Conservation (phyloP, 305 asterid species). For the Solanum hybrid region DNA sequence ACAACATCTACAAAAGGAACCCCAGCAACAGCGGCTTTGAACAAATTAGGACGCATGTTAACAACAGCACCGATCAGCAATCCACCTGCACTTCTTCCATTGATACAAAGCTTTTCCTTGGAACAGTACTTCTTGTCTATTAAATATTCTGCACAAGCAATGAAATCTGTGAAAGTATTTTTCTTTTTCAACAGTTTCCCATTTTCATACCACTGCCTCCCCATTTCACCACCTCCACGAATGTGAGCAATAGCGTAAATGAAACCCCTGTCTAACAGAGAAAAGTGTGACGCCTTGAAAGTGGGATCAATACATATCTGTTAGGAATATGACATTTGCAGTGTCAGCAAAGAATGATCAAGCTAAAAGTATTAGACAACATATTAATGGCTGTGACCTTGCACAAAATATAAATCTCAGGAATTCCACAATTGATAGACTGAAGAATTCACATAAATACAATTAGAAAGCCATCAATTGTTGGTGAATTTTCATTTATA, state of each 20-base stretch:
- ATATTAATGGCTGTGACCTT: neutral
- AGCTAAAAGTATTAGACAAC: neutral
- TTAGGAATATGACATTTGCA: slow-evolving; percentile 14
- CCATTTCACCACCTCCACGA: slow-evolving; percentile 99
- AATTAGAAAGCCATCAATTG: neutral
- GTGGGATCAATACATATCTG: slow-evolving; percentile 74
- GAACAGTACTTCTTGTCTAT: slow-evolving; percentile 71
- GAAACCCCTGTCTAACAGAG: slow-evolving; percentile 86
- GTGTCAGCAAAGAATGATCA: neutral
- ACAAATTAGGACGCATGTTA: slow-evolving; percentile 87
- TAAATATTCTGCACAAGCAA: slow-evolving; percentile 82
- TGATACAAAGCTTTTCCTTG: slow-evolving; percentile 73
- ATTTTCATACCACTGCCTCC: slow-evolving; percentile 91
- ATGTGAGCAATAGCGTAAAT: slow-evolving; percentile 67
- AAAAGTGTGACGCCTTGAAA: slow-evolving; percentile 71
- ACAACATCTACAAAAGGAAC: slow-evolving; percentile 90
- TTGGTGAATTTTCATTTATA: neutral
- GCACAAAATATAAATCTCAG: neutral
- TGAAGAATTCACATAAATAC: neutral
- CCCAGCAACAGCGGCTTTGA: slow-evolving; percentile 85
- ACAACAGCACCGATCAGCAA: slow-evolving; percentile 86
- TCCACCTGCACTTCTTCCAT: slow-evolving; percentile 98
- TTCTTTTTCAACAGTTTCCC: slow-evolving; percentile 87
- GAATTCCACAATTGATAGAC: neutral
- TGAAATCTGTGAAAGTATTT: slow-evolving; percentile 87